Base-by-base conservation (phyloP, 2,329 filamentous ascomycete genomes). In the Paraphoma sp. region DNA sequence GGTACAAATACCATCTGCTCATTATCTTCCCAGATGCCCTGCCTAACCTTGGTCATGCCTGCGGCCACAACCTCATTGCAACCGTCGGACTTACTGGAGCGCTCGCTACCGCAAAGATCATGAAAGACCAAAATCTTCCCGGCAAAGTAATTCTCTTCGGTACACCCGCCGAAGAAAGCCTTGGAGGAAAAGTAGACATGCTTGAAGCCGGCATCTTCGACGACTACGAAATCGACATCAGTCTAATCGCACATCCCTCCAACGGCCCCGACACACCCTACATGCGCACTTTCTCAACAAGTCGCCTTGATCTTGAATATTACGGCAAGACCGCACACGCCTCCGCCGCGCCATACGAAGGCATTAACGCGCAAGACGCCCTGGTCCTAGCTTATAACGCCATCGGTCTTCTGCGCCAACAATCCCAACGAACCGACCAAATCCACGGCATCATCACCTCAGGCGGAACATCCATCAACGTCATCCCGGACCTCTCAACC, bases 131-230 rank as follows among this genome's bases (percentile, higher is more conserved):
- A 11, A 48, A 54, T 7, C 55, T 79, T 5, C 53, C 62, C 6
- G 77, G 77, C 6, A 78, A 73, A 44, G 72, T 79, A 23, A 64
- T 76, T 7, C 57, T 78, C 12, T 75, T 81, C 36, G 80, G 80
- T 11, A 82, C 80, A 0, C 80, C 80, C 0, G 80, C 78, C 14
- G 80, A 82, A 67, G 79, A 78, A 56, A 76, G 69, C 51, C 71
- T 76, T 17, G 79, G 79, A 49, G 79, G 80, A 45, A 82, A 82
- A 63, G 79, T 82, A 44, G 77, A 75, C 40, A 72, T 83, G 38
- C 73, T 83, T 14, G 63, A 77, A 16, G 78, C 77, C 3, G 79
- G 79, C 4, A 76, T 79, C 9, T 82, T 59, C 45, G 18, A 56
- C 10, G 59, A 81, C 61, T 63, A 65, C 12, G 73, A 77, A 31